Conservation (phyloP, 192 early-diverging fungal species). For the Piromyces finnis region DNA sequence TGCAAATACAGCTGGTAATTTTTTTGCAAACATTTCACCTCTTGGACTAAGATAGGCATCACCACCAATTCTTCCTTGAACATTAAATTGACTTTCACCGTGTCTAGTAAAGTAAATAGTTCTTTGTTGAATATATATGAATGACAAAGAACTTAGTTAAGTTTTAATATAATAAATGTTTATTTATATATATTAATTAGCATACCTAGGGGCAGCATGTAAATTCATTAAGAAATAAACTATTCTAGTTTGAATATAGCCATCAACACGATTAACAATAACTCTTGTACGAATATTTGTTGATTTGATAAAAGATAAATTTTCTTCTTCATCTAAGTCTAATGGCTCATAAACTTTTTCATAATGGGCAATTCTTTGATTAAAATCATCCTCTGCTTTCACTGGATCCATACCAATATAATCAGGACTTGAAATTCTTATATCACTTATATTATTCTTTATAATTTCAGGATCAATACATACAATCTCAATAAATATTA, state of each 20-base stretch:
- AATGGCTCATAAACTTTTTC: constrained; percentile 62
- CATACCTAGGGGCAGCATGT: constrained; percentile 80
- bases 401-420: constrained; percentile 52
- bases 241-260: constrained; percentile 89
- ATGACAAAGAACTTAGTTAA: too few relatives aligned
- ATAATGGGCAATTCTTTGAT: constrained; percentile 82
- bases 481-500: constrained; percentile 91
- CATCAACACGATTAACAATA: constrained; percentile 84
- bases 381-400: constrained; percentile 78
- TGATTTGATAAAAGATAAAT: constrained; percentile 76
- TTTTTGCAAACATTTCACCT: constrained; percentile 67
- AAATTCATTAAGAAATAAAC: constrained; percentile 99
- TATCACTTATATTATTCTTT: constrained; percentile 79
- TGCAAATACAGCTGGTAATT: constrained; percentile 64
- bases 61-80: constrained; percentile 83
- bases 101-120: constrained; percentile 22
- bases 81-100: constrained; percentile 89
- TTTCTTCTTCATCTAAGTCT: constrained; percentile 34
- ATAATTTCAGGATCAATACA: constrained; percentile 82
- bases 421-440: constrained; percentile 1
- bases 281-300: constrained; percentile 83
- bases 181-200: too few relatives aligned
- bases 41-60: constrained; percentile 76
- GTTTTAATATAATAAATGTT: too few relatives aligned
- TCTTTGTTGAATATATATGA: too few relatives aligned